Evolutionary conservation across 768 basidiomycete genomes (phyloP).

Genomic region (Phanerochaete sordida): DNA sequence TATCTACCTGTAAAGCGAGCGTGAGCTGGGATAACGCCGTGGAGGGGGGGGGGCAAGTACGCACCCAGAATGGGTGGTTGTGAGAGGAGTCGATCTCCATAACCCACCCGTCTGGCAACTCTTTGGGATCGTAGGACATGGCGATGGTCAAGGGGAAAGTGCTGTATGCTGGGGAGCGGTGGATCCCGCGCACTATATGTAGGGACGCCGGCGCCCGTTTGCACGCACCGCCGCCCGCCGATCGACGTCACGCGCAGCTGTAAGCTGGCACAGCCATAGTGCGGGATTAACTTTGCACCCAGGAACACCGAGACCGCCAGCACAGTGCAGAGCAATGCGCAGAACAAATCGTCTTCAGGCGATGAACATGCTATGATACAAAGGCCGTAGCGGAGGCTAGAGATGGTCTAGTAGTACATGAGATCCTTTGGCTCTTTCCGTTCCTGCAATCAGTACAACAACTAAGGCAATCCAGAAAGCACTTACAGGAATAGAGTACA

Average conservation of each 20-base stretch:
- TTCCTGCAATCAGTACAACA: too few species aligned
- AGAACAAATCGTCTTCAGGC: not conserved
- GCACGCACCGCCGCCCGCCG: not conserved
- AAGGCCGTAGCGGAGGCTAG: not conserved
- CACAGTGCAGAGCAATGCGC: not conserved
- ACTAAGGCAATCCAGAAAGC: too few species aligned
- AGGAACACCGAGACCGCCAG: not conserved
- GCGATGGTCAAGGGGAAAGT: conserved; percentile 1
- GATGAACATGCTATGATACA: not conserved
- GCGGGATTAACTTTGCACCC: not conserved
- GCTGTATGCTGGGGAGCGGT: not conserved
- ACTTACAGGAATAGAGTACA: too few species aligned
- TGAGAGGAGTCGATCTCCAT: conserved; percentile 40
- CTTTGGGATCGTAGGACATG: conserved; percentile 23
- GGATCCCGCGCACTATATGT: not conserved
- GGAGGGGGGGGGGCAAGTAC: not conserved
- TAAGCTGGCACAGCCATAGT: not conserved
- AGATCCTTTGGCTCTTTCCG: too few species aligned
- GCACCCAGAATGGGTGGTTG: conserved; percentile 27
- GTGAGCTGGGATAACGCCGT: not conserved
- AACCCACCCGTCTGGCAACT: conserved; percentile 58
- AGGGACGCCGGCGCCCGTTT: not conserved
- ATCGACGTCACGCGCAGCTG: not conserved
- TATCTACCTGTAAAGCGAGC: conserved; percentile 49
- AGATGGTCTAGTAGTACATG: not conserved